These are phyloP conservation scores for Ramaria sp. DNA, from an alignment of 768 basidiomycete genomes.

Conservation along the genomic window DNA sequence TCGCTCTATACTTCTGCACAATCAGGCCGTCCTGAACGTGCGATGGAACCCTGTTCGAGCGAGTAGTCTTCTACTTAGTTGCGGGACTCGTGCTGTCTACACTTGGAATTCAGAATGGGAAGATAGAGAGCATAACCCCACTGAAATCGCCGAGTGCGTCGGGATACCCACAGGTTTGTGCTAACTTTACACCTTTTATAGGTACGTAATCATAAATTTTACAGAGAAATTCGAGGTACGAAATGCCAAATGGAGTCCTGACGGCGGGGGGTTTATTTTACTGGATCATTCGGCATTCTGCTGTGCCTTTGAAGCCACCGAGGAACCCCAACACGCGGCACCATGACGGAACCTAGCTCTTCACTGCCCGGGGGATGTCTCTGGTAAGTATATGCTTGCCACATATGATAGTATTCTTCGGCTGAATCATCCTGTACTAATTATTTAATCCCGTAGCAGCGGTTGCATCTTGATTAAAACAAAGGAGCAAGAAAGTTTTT, in stretches of 20 bases:
- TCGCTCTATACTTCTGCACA: conserved; percentile 58
- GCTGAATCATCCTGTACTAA: too few species aligned
- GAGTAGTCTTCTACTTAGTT: conserved; percentile 58
- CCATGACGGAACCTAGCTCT: not conserved
- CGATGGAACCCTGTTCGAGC: conserved; percentile 82
- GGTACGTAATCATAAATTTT: too few species aligned
- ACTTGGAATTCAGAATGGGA: conserved; percentile 79
- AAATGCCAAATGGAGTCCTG: conserved; percentile 72
- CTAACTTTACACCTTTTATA: not conserved
- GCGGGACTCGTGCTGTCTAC: conserved; percentile 56
- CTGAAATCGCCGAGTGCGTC: conserved; percentile 83
- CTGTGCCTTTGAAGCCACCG: conserved; percentile 73
- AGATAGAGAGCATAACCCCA: conserved; percentile 24
- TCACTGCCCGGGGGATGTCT: too few species aligned
- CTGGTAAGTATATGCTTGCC: too few species aligned
- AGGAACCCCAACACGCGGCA: conserved; percentile 15
- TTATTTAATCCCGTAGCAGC: too few species aligned
- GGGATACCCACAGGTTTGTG: conserved; percentile 78
- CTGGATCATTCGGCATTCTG: conserved; percentile 75
- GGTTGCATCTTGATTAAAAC: too few species aligned
- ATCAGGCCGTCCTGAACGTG: conserved; percentile 50
- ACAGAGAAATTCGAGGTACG: conserved; percentile 61
- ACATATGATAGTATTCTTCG: too few species aligned
- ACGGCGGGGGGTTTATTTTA: conserved; percentile 72
- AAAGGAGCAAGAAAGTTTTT: too few species aligned